A percentile compares a stretch with the other conserved stretches of the same genome.
These are phyloP conservation scores for Alternaria triticina DNA, from an alignment of 2,329 filamentous ascomycete genomes.

Conservation along the genomic window DNA sequence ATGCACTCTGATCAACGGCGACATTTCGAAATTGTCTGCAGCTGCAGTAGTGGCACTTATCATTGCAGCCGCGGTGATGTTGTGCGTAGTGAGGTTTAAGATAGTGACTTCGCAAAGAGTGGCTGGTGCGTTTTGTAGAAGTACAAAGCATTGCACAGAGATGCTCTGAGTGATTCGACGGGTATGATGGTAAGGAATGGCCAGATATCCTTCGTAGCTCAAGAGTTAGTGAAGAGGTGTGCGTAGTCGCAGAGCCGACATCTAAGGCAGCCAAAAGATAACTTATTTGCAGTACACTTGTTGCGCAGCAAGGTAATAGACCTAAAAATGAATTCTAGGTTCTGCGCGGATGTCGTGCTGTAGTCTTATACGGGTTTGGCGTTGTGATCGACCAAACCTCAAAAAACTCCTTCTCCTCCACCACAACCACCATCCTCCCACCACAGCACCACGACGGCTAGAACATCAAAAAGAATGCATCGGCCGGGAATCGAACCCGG, in stretches of 20 bases:
- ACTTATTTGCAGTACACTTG: rapidly evolving
- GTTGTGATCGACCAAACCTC: neutral
- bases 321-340: no score
- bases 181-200: no score
- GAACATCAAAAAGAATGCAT: conserved; percentile 15
- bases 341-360: no score
- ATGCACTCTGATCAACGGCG: neutral
- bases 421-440: neutral
- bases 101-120: neutral
- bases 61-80: neutral
- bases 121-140: neutral
- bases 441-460: neutral
- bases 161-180: neutral
- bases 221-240: neutral
- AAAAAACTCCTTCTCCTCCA: neutral
- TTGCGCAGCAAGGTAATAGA: neutral
- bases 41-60: neutral
- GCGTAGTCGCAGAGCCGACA: neutral
- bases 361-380: neutral
- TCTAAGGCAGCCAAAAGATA: neutral
- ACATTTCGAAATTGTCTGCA: neutral
- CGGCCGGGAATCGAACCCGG: conserved; percentile 39
- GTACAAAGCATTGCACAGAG: neutral
- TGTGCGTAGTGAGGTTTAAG: neutral
- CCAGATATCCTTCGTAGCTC: neutral